phyloP scores from a whole-genome alignment of 176 grass and related monocot genomes.

The Canna indica region DNA sequence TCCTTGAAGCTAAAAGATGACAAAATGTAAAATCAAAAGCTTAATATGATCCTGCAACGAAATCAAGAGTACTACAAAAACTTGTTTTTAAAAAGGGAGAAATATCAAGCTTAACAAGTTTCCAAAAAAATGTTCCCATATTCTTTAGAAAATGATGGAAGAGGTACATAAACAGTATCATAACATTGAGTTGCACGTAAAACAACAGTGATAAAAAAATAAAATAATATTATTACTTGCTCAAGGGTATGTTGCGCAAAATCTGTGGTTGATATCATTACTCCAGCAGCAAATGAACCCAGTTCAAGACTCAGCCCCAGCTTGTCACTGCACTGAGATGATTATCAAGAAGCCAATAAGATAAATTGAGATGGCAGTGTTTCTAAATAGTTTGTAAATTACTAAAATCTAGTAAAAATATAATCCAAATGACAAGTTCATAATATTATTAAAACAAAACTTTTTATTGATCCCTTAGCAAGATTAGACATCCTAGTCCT shows the following conservation, averaged over 20 bases:
- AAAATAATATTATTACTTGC: slow-evolving; percentile 43
- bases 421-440: not conserved
- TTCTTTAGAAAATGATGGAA: too few species aligned
- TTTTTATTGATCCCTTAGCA: not conserved
- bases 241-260: slow-evolving; percentile 96
- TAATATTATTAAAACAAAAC: not conserved
- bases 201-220: not conserved
- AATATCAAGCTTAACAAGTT: too few species aligned
- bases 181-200: not conserved
- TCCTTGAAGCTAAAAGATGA: not conserved
- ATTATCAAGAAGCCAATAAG: slow-evolving; percentile 28
- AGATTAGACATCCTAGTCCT: not conserved
- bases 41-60: too few species aligned
- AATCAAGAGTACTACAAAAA: too few species aligned
- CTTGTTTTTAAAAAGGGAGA: too few species aligned
- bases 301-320: slow-evolving; percentile 97
- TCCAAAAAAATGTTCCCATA: too few species aligned
- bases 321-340: slow-evolving; percentile 97
- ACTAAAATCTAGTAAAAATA: not conserved
- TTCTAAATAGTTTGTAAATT: not conserved
- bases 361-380: slow-evolving; percentile 4
- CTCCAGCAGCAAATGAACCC: slow-evolving; percentile 97
- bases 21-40: not conserved
- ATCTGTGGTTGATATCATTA: slow-evolving; percentile 99
- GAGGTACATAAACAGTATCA: not conserved